A percentile compares a stretch with the other conserved stretches of the same genome.
Evolutionary conservation across 73 alveolate genomes (phyloP).

Genomic region (Stentor roeselii): DNA sequence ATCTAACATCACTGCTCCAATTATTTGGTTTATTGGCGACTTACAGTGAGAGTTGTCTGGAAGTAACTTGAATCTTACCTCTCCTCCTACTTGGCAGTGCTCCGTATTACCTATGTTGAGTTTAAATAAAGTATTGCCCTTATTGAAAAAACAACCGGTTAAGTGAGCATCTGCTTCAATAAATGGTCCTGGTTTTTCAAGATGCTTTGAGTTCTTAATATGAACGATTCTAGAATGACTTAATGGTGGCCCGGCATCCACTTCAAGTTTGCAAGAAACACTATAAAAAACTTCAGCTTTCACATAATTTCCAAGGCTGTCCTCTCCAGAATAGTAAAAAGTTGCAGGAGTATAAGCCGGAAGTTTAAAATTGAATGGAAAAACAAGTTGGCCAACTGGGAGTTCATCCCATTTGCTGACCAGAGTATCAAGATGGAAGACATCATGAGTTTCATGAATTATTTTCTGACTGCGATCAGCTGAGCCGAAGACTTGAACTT

Average conservation of each 20-base stretch:
- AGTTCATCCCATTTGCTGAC: neutral
- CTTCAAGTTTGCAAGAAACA: neutral
- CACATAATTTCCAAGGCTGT: neutral
- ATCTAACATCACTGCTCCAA: neutral
- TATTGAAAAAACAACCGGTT: neutral
- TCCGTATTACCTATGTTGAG: neutral
- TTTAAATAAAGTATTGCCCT: neutral
- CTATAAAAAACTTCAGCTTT: slow-evolving; percentile 15
- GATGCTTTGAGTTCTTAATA: neutral
- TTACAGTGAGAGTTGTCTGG: slow-evolving; percentile 11
- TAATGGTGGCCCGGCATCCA: neutral
- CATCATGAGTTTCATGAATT: neutral
- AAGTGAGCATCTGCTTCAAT: neutral
- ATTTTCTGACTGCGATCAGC: neutral
- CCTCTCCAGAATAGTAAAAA: slow-evolving; percentile 23
- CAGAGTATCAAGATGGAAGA: neutral
- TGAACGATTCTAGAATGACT: neutral
- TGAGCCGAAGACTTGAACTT: neutral
- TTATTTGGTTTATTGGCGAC: slow-evolving; percentile 4
- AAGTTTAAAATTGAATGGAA: slow-evolving; percentile 19
- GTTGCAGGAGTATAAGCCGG: slow-evolving; percentile 7
- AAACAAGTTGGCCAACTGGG: slow-evolving; percentile 2
- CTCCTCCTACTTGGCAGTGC: slow-evolving; percentile 9
- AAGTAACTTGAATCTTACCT: neutral
- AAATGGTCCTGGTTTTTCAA: neutral